Base-by-base conservation (phyloP, 805 yeast species). In the Kluyveromyces dobzhanskii region DNA sequence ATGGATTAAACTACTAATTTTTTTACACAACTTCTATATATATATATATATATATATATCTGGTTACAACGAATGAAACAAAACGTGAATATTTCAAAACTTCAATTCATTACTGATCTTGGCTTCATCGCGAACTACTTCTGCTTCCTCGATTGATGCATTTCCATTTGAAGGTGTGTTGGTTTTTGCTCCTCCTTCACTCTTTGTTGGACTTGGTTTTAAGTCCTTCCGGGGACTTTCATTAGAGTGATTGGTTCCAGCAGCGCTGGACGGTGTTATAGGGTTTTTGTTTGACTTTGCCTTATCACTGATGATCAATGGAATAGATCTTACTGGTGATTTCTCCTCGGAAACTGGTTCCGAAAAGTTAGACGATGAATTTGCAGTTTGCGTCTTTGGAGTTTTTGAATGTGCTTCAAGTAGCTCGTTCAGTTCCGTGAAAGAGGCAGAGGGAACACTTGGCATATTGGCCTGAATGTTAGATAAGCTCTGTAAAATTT, bases 391-490 rank as follows among this genome's bases (percentile, higher is more conserved):
- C 8, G 17, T 13, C 12, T 24, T 39, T 5, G 26, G 9, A n/a
- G 21, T 25, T 18, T 39, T 35, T 24, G 37, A 24, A 16, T 34
- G 27, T 9, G 37, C 17, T 13, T 34, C 30, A 7, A 34, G 14
- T 13, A 34, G 18, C 21, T 34, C 37, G 24, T 34, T 34, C 18
- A 34, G 24, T 16, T 34, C 37, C 9, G 37, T 12, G 19, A 32
- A 40, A 16, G 28, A 28, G 8, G 42, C 39, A 3, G 44, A 41
- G n/a, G 42, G 39, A n/a, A 39, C 19, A 17, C 28, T 32, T 3
- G 54, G 53, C 16, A 49, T 41, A 32, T 44, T 45, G 6, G 43
- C 43, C 26, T 45, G 49, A 21, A 51, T 37, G 23, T 42, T 46
- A 12, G 43, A 38, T 18, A 50, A 39, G 17, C 42, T 42, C 16